A percentile compares a stretch with the other conserved stretches of the same genome.
Conservation (phyloP, 202 grass and related monocot genomes). For the Hordeum pubiflorum region DNA sequence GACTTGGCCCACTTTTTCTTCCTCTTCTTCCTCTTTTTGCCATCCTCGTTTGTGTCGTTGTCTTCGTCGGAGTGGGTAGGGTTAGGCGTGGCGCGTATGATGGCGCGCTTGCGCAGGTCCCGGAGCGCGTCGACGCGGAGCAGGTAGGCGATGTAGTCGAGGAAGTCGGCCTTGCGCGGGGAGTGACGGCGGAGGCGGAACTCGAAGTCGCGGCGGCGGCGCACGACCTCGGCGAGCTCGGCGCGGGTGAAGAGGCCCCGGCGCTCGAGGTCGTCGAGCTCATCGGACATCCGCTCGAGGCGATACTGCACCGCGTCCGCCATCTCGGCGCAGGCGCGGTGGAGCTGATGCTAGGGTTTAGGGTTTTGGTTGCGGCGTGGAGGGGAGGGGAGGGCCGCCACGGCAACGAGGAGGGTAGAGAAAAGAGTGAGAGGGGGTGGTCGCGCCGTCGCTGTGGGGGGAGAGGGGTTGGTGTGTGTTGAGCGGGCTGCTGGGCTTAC, state of each 20-base stretch:
- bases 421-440: not conserved
- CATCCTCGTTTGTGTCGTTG: not conserved
- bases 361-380: not conserved
- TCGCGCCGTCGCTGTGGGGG: not conserved
- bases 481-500: not conserved
- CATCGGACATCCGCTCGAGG: slow-evolving; percentile 75
- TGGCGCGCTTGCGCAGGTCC: slow-evolving; percentile 56
- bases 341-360: not conserved
- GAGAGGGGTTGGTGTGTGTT: not conserved
- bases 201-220: slow-evolving; percentile 76
- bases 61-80: not conserved
- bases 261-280: slow-evolving; percentile 78
- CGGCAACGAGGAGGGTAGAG: not conserved
- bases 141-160: slow-evolving; percentile 74
- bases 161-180: slow-evolving; percentile 56
- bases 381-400: not conserved
- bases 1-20: slow-evolving; percentile 68
- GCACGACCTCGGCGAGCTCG: slow-evolving; percentile 66
- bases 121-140: slow-evolving; percentile 58
- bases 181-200: slow-evolving; percentile 73
- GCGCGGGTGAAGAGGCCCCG: slow-evolving; percentile 68
- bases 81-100: slow-evolving; percentile 34
- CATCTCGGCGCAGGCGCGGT: slow-evolving; percentile 24
- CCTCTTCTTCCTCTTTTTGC: not conserved
- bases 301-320: slow-evolving; percentile 79